Conservation (phyloP, 768 basidiomycete species). For the Mycena floridula region DNA sequence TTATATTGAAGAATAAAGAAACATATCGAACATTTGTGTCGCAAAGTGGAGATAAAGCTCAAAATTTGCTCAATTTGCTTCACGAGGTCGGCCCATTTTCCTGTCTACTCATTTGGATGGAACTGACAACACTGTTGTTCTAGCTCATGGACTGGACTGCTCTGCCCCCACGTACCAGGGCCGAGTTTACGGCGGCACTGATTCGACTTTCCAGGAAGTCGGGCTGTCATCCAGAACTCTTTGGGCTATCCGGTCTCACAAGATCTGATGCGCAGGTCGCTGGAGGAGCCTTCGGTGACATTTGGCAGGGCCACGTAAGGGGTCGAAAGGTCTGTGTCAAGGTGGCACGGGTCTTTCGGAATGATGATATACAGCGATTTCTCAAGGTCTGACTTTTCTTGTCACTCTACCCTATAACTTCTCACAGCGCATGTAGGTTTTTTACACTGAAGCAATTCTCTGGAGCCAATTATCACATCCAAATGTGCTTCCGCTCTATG, state of each 20-base stretch:
- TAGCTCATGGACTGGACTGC: not conserved
- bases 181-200: constrained; percentile 4
- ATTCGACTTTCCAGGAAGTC: constrained; percentile 8
- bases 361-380: constrained; percentile 2
- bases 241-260: constrained; percentile 7
- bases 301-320: constrained; percentile 7
- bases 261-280: constrained; percentile 8
- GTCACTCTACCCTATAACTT: not conserved
- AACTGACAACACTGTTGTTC: not conserved
- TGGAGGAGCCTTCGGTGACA: constrained; percentile 11
- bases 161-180: not conserved
- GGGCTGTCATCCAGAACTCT: constrained; percentile 8
- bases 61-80: not conserved
- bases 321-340: constrained; percentile 13
- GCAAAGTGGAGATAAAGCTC: not conserved
- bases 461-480: constrained; percentile 15
- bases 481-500: constrained; percentile 11
- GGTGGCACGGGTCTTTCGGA: constrained; percentile 5
- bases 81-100: not conserved
- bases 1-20: not conserved
- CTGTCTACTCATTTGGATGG: not conserved
- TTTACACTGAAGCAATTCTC: constrained; percentile 11
- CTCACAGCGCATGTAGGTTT: constrained; percentile 5
- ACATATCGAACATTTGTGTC: not conserved
- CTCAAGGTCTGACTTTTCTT: constrained; percentile 3